Base-by-base conservation (phyloP, 2,329 filamentous ascomycete species). In the Ascocoryne sarcoides region DNA sequence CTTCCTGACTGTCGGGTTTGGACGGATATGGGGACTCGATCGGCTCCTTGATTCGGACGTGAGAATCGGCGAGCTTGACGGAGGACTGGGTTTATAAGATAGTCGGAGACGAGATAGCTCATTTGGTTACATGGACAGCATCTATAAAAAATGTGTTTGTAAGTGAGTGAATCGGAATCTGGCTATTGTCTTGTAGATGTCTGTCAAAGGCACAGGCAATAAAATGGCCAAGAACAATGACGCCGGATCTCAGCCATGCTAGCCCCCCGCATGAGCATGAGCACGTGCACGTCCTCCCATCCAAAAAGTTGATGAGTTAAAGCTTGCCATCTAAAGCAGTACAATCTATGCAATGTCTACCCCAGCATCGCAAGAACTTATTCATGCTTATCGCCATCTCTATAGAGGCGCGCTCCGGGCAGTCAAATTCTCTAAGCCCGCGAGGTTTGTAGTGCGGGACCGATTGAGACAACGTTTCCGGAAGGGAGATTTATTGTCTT, bases 371-470 rank as follows among this genome's bases (percentile, higher is more conserved):
- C 23, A 26, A 26, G 23, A 26, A 7, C 7, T 85, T 37, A 56
- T 80, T 29, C 69, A 73, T 50, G 76, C 81, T 34, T 92, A 90
- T 62, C 75, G 85, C 45, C 67, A 74, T 43, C 68, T 92, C 23
- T 82, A 83, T 56, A 76, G 80, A 38, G 69, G 69, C 5, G 65
- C 75, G 14, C 69, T 89, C n/a, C 75, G 70, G 20, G 85, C 83
- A 3, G 75, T 90, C 16, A 78, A 82, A 48, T 84, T 78, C 64
- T 75, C 83, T 10, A 72, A 73, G 46, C 84, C 84, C 12, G 73
- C 78, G 20, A 78, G 83, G 39, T 81, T 68, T 60, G 65, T 73
- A 3, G 67, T 76, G 12, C 74, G 76, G 42, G 69, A 79, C 53
- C 69, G 74, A 55, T 60, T 84, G 17, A 70, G 79, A 32, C 53